These are phyloP conservation scores for Lentinula edodes DNA, from an alignment of 768 basidiomycete genomes.

Conservation along the genomic window DNA sequence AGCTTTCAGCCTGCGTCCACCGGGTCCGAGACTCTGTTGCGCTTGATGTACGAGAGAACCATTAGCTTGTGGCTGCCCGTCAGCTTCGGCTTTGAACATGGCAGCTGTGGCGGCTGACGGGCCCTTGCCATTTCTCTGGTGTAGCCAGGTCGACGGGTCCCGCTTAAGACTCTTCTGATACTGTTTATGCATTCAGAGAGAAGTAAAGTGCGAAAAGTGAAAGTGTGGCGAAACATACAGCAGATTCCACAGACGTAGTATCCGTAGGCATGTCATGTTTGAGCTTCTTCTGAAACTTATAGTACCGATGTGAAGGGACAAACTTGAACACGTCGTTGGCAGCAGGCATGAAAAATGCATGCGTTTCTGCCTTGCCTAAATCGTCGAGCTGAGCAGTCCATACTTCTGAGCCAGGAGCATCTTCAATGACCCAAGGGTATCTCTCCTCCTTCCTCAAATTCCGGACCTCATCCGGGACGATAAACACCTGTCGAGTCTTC, in stretches of 20 bases:
- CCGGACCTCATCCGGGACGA: constrained; percentile 70
- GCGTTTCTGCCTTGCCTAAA: constrained; percentile 59
- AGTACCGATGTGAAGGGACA: constrained; percentile 84
- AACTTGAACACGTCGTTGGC: constrained; percentile 82
- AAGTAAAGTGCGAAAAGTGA: constrained; percentile 7
- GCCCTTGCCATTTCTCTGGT: constrained; percentile 51
- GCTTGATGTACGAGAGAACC: constrained; percentile 41
- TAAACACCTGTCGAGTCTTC: constrained; percentile 80
- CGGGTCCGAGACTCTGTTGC: constrained; percentile 60
- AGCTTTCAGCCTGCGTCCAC: constrained; percentile 57
- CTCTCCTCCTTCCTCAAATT: constrained; percentile 81
- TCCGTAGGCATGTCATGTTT: constrained; percentile 65
- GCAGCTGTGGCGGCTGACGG: constrained; percentile 60
- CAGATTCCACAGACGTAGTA: constrained; percentile 62
- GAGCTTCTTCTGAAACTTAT: constrained; percentile 86
- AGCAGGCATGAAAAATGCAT: constrained; percentile 82
- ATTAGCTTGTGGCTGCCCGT: constrained; percentile 32
- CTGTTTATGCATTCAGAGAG: constrained; percentile 13
- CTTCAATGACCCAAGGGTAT: constrained; percentile 92
- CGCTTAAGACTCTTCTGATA: constrained; percentile 65
- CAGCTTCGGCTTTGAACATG: constrained; percentile 64
- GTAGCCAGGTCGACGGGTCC: constrained; percentile 70
- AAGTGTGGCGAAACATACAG: constrained; percentile 33
- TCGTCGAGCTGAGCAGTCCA: constrained; percentile 87
- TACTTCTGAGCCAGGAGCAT: constrained; percentile 59